Percentiles rank a stretch among this genome's conserved stretches.
These are phyloP conservation scores for Penicillium hordei DNA, from an alignment of 2,329 filamentous ascomycete species.

Conservation along the genomic window DNA sequence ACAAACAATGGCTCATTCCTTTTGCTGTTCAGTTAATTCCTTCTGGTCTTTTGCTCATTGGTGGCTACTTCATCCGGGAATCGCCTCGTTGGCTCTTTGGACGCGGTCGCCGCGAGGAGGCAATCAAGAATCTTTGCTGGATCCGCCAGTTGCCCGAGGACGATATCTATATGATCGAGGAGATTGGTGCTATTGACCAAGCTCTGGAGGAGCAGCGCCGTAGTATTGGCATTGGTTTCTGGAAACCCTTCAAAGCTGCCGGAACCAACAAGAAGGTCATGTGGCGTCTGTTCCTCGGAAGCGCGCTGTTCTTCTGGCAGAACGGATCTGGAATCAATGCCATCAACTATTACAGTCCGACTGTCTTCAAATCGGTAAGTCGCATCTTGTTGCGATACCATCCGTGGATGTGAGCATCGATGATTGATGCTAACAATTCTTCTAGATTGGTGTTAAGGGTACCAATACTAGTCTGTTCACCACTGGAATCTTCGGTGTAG, in stretches of 20 bases:
- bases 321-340: conserved; percentile 76
- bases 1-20: conserved; percentile 45
- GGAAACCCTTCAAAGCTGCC: conserved; percentile 65
- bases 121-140: conserved; percentile 54
- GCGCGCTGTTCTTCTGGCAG: conserved; percentile 75
- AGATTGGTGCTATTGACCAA: conserved; percentile 68
- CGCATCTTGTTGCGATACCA: neutral
- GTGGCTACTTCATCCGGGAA: conserved; percentile 62
- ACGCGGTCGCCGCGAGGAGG: conserved; percentile 67
- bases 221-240: conserved; percentile 69
- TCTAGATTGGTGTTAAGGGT: conserved; percentile 57
- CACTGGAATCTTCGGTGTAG: conserved; percentile 74
- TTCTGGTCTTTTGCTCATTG: conserved; percentile 49
- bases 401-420: neutral
- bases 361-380: conserved; percentile 57
- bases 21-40: conserved; percentile 46
- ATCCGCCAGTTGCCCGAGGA: conserved; percentile 43
- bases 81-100: conserved; percentile 70
- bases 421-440: neutral
- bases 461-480: conserved; percentile 63
- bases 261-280: conserved; percentile 59
- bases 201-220: conserved; percentile 65
- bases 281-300: conserved; percentile 72
- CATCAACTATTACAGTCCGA: conserved; percentile 73
- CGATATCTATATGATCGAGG: conserved; percentile 68